Evolutionary conservation across 176 grass and related monocot genomes (phyloP).

Genomic region (Melocanna baccifera): DNA sequence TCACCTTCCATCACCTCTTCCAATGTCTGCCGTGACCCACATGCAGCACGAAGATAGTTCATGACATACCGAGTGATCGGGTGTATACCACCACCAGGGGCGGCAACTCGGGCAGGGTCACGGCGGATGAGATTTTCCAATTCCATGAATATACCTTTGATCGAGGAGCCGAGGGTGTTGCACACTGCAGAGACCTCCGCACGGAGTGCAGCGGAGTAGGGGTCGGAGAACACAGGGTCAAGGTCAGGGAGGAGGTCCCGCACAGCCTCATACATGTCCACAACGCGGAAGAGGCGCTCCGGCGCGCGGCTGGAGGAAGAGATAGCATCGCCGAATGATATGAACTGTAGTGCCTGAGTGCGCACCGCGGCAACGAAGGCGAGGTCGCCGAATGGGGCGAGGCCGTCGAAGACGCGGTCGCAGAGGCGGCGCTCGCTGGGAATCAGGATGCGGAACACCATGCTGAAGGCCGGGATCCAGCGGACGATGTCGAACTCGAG

Average conservation of each 20-base stretch:
- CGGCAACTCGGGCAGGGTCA: conserved; percentile 62
- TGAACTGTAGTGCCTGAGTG: conserved; percentile 63
- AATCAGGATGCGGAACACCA: conserved; percentile 91
- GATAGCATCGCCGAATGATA: conserved; percentile 81
- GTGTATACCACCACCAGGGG: conserved; percentile 65
- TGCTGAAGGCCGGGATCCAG: conserved; percentile 81
- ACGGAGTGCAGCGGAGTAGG: conserved; percentile 77
- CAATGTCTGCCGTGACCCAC: conserved; percentile 67
- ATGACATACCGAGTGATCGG: conserved; percentile 94
- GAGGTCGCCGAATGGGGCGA: conserved; percentile 72
- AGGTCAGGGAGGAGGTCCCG: conserved; percentile 84
- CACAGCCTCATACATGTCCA: conserved; percentile 95
- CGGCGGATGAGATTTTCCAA: conserved; percentile 94
- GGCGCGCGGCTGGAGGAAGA: conserved; percentile 69
- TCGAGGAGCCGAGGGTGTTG: conserved; percentile 69
- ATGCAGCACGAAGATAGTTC: conserved; percentile 93
- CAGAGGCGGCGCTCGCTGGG: conserved; percentile 94
- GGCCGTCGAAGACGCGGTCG: conserved; percentile 78
- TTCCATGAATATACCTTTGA: conserved; percentile 97
- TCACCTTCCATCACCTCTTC: conserved; percentile 95
- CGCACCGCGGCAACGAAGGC: conserved; percentile 78
- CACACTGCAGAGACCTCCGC: conserved; percentile 69
- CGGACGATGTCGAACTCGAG: conserved; percentile 91
- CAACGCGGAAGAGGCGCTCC: conserved; percentile 86
- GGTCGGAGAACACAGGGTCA: conserved; percentile 78